Base-by-base conservation (phyloP, 192 early-diverging fungal species). In the Gigaspora rosea region DNA sequence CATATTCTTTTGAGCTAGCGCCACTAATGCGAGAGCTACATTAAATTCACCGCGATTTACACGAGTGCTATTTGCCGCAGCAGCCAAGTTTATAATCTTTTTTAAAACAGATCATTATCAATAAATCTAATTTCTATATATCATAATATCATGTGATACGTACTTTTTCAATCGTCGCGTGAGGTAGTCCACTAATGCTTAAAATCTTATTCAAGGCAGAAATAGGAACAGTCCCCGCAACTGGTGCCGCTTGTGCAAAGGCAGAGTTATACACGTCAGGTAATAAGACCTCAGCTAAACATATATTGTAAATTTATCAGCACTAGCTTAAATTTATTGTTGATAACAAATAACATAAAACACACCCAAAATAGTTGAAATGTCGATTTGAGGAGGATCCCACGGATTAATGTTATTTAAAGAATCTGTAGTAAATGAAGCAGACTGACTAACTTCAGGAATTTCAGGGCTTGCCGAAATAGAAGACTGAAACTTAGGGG, bases 1-100 rank as follows among this genome's bases (percentile, higher is more conserved):
- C 90, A 94, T 91, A 83, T 94, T 90, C 80, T 94, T 93, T 78
- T 94, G 93, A 5, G 92, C 91, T 76, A 92, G 81, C 10, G 89
- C 93, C 6, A 87, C 79, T 64, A 94, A 83, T 9, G 92, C 92
- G 54, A 94, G 79, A 7, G 90, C 89, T 66, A 90, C 82, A 61
- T 91, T 91, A 79, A 92, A 93, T 81, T 93, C 93, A 76, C 86
- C 88, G 75, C 81, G 85, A 9, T 83, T 85, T 36, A 88, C 79
- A 70, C 82, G 80, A 15, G 84, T 82, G 51, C 82, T 81, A 50
- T 81, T 85, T 12, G 83, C 79, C 50, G 86, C 79, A 10, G 83
- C 81, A 27, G 84, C 84, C 8, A 85, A 72, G 78, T 86, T 83
- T 48, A 87, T 56, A 61, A 88, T 88, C 87, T 86, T 71, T n/a